phyloP scores from a whole-genome alignment of 805 yeast species.

The Yamadazyma sp. region DNA sequence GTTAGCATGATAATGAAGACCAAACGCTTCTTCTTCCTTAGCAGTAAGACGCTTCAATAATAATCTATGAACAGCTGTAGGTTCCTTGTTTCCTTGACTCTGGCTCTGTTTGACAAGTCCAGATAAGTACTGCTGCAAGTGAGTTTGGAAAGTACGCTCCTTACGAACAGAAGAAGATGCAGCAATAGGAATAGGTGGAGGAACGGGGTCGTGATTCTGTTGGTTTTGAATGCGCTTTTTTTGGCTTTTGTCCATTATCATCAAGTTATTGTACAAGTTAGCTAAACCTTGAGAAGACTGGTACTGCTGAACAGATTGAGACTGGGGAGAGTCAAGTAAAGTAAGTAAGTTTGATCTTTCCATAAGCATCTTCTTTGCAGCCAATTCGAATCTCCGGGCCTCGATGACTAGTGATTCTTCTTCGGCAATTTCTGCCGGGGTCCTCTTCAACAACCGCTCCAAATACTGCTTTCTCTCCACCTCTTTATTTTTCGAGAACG shows the following conservation, averaged over 20 bases:
- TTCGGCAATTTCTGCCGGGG: conserved; percentile 97
- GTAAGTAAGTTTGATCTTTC: conserved; percentile 81
- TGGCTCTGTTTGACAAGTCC: conserved; percentile 37
- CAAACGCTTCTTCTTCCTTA: conserved; percentile 83
- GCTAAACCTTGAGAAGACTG: conserved; percentile 86
- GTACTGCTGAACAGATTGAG: conserved; percentile 73
- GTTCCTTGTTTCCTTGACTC: conserved; percentile 28
- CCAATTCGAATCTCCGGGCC: conserved; percentile 86
- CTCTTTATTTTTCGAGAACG: conserved; percentile 72
- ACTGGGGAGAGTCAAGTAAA: conserved; percentile 84
- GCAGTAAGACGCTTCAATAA: conserved; percentile 59
- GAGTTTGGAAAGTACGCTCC: conserved; percentile 45
- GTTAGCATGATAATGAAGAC: conserved; percentile 70
- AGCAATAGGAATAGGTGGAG: conserved; percentile 57
- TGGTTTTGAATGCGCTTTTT: conserved; percentile 52
- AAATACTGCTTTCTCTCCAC: conserved; percentile 77
- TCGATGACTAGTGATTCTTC: conserved; percentile 93
- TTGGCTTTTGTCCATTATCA: conserved; percentile 63
- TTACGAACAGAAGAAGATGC: conserved; percentile 51
- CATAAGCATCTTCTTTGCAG: conserved; percentile 81
- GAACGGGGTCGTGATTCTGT: conserved; percentile 42
- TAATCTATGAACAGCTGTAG: conserved; percentile 41
- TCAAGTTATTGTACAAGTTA: conserved; percentile 76
- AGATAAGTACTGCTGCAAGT: conserved; percentile 43
- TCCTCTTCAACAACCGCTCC: conserved; percentile 70